Percentiles rank a stretch among this genome's conserved stretches.
phyloP scores from a whole-genome alignment of 768 basidiomycete genomes.

The Lactifluus subvellereus region DNA sequence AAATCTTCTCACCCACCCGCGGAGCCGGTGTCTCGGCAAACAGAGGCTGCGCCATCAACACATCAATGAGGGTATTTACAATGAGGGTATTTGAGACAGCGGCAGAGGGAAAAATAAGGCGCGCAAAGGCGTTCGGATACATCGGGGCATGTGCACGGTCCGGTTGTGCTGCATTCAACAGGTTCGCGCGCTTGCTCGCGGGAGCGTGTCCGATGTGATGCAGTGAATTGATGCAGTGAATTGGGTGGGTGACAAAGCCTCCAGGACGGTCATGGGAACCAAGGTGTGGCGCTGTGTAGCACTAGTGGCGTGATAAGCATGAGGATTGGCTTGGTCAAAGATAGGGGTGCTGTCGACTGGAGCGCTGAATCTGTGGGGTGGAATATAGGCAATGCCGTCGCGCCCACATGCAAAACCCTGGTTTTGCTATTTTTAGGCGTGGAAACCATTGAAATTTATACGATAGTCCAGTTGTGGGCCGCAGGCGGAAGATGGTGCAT shows the following conservation, averaged over 20 bases:
- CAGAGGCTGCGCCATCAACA: background rate
- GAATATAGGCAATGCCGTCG: background rate
- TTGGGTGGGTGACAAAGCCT: background rate
- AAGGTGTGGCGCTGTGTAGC: background rate
- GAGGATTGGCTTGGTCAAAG: background rate
- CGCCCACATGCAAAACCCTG: background rate
- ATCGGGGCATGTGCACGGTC: background rate
- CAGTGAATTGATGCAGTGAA: constrained; percentile 1
- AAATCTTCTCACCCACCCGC: background rate
- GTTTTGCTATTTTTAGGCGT: background rate
- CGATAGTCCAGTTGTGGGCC: background rate
- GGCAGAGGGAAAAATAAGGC: background rate
- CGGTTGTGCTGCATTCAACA: background rate
- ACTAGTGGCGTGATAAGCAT: constrained; percentile 16
- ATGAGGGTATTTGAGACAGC: background rate
- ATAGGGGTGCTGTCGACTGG: background rate
- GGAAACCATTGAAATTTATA: background rate
- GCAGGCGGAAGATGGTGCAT: background rate
- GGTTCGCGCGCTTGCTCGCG: background rate
- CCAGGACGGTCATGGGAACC: constrained; percentile 1
- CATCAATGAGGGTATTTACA: constrained; percentile 4
- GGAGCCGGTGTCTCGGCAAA: background rate
- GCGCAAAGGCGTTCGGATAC: background rate
- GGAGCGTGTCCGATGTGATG: constrained; percentile 9
- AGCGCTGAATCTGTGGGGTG: background rate